phyloP scores from a whole-genome alignment of 2,329 filamentous ascomycete species.

The Diaporthe velutina region DNA sequence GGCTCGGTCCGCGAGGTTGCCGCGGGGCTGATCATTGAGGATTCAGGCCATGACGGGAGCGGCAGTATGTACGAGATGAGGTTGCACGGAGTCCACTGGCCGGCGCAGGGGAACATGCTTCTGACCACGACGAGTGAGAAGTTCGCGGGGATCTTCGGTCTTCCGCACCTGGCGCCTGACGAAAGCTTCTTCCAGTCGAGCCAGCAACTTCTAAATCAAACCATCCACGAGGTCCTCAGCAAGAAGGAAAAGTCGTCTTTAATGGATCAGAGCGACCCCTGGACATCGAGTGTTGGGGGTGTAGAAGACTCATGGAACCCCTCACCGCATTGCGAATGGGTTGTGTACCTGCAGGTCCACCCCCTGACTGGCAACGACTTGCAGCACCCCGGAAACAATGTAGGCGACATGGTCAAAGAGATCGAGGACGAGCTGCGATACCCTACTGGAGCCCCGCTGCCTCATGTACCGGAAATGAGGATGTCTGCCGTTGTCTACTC shows the following conservation, averaged over 20 bases:
- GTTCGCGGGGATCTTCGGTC: conserved; percentile 89
- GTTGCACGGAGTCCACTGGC: conserved; percentile 88
- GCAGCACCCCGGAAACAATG: conserved; percentile 48
- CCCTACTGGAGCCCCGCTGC: conserved; percentile 70
- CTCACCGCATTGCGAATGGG: conserved; percentile 86
- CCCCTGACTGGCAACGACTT: conserved; percentile 56
- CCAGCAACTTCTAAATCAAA: conserved; percentile 78
- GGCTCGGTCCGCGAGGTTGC: conserved; percentile 76
- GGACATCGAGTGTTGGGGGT: conserved; percentile 78
- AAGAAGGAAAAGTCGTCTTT: conserved; percentile 70
- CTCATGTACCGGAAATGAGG: conserved; percentile 66
- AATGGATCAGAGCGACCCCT: conserved; percentile 76
- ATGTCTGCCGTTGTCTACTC: conserved; percentile 76
- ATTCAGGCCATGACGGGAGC: conserved; percentile 64
- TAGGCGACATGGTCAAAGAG: conserved; percentile 59
- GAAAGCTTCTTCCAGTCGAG: conserved; percentile 69
- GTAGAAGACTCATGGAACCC: conserved; percentile 70
- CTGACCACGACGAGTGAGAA: conserved; percentile 94
- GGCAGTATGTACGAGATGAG: conserved; percentile 84
- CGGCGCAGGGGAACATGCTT: conserved; percentile 81
- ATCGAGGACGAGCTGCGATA: conserved; percentile 74
- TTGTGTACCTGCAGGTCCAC: conserved; percentile 86
- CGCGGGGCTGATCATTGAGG: conserved; percentile 79
- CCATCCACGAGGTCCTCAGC: conserved; percentile 76
- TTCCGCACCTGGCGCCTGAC: conserved; percentile 83